Conservation (phyloP, 257 asterid species). For the Fraxinus pennsylvanica region DNA sequence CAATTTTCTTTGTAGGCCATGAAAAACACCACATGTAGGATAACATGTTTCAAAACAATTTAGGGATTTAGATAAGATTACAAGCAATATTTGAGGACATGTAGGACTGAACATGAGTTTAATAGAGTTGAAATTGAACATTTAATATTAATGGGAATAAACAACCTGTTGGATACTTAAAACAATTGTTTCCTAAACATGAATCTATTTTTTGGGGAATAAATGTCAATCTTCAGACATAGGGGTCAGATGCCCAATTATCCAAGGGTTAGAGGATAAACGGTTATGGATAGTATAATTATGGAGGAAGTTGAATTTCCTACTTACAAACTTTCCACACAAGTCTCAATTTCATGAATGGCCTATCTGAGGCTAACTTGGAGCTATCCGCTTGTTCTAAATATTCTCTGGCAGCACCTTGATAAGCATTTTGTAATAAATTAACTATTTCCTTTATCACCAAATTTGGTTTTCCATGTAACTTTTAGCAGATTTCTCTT, state of each 20-base stretch:
- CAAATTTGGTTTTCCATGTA: not conserved
- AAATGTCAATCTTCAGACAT: not conserved
- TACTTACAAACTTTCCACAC: not conserved
- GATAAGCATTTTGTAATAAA: not conserved
- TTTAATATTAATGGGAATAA: not conserved
- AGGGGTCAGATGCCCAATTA: not conserved
- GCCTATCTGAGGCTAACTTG: not conserved
- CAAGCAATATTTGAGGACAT: not conserved
- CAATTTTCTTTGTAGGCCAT: not conserved
- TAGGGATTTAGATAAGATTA: not conserved
- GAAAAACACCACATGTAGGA: not conserved
- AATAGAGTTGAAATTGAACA: not conserved
- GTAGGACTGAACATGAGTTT: not conserved
- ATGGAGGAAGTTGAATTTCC: not conserved
- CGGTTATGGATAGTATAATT: not conserved
- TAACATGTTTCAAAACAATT: not conserved
- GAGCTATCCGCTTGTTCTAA: not conserved
- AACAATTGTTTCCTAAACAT: not conserved
- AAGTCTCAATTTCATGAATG: not conserved
- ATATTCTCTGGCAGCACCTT: not conserved
- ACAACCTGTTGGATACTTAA: too few relatives aligned
- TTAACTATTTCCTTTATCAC: not conserved
- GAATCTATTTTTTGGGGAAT: not conserved
- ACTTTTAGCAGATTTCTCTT: not conserved
- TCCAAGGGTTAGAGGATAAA: not conserved